Percentiles rank a stretch among this genome's conserved stretches.
These are phyloP conservation scores for Aspergillus piperis DNA, from an alignment of 2,329 filamentous ascomycete genomes.

Conservation along the genomic window DNA sequence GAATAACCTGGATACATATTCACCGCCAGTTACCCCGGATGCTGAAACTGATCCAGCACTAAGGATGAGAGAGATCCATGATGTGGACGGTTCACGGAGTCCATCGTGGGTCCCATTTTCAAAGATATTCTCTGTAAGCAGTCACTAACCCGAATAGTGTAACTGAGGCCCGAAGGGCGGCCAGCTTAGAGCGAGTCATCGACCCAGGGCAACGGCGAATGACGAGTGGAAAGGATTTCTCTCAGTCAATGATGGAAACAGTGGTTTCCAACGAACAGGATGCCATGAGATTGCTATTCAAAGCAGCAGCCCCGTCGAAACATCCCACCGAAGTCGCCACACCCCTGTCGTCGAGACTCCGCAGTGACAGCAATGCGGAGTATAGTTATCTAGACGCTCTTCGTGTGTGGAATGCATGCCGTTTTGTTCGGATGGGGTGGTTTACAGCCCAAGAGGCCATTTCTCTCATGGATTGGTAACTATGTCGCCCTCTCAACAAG, in stretches of 20 bases:
- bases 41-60: background rate
- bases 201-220: too few species aligned
- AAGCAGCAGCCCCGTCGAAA: constrained; percentile 46
- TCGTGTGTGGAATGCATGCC: constrained; percentile 50
- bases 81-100: background rate
- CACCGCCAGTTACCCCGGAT: background rate
- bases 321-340: constrained; percentile 31
- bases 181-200: too few species aligned
- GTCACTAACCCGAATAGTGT: background rate
- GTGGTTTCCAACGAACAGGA: constrained; percentile 55
- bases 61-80: background rate
- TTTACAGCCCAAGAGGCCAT: constrained; percentile 55
- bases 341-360: background rate
- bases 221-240: constrained; percentile 19
- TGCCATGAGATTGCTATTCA: constrained; percentile 52
- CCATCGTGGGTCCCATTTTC: background rate
- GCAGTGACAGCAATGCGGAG: background rate
- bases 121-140: background rate
- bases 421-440: constrained; percentile 57
- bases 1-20: background rate
- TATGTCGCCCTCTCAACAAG: constrained; percentile 14
- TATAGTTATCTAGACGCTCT: constrained; percentile 31
- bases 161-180: background rate
- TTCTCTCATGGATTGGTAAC: constrained; percentile 49
- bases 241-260: constrained; percentile 48